Evolutionary conservation across 73 alveolate genomes (phyloP).

Genomic region (Stentor coeruleus): DNA sequence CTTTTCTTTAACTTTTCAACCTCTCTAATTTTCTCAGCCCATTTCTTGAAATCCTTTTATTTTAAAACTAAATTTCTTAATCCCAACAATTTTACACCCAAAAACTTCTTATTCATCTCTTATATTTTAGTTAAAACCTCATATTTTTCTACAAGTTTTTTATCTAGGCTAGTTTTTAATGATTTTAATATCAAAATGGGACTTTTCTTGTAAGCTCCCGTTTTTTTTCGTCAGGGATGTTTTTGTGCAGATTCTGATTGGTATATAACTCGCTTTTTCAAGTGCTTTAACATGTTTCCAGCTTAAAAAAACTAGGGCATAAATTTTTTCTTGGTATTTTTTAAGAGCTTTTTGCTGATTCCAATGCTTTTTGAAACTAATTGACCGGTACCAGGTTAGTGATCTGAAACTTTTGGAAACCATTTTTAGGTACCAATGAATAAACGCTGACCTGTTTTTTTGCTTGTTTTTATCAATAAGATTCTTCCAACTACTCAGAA

Average conservation of each 20-base stretch:
- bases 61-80: no score
- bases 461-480: background rate
- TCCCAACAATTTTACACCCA: no score
- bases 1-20: no score
- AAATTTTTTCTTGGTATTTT: background rate
- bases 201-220: background rate
- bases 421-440: background rate
- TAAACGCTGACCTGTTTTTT: background rate
- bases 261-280: background rate
- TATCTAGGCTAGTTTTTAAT: background rate
- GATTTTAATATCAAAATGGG: background rate
- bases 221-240: background rate
- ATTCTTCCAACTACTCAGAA: background rate
- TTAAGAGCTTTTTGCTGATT: background rate
- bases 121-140: no score
- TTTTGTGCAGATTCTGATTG: background rate
- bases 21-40: no score
- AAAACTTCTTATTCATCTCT: no score
- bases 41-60: no score
- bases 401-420: background rate
- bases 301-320: background rate
- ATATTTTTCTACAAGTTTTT: no score
- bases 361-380: background rate
- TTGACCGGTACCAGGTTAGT: no score
- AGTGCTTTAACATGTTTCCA: background rate